Evolutionary conservation across 768 basidiomycete species (phyloP).

Genomic region (Daedaleopsis nitida): DNA sequence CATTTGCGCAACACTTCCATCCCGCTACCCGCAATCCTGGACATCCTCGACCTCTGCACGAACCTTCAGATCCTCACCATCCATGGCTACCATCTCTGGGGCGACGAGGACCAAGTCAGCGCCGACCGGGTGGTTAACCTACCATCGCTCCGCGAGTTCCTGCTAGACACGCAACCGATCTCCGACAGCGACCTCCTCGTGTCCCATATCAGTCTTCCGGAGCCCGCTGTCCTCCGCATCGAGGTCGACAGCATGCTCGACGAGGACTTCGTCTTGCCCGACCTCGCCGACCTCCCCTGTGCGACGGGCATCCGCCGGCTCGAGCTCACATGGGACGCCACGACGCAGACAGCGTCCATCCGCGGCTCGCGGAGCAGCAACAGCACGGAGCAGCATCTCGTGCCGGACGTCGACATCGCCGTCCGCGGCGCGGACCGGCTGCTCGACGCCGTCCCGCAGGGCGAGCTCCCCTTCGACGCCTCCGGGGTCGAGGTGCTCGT

Average conservation of each 20-base stretch:
- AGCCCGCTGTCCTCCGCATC: neutral
- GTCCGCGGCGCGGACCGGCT: no score
- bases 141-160: neutral
- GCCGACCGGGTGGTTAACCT: neutral
- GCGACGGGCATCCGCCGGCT: no score
- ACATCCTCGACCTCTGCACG: neutral
- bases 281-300: no score
- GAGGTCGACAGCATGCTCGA: neutral
- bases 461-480: no score
- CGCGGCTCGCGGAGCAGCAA: no score
- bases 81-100: neutral
- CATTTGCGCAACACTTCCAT: neutral
- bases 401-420: no score
- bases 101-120: neutral
- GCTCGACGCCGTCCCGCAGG: no score
- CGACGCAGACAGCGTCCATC: no score
- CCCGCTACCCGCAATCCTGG: neutral
- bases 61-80: neutral
- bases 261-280: neutral
- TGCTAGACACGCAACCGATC: neutral
- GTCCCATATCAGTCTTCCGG: neutral
- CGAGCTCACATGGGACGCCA: no score
- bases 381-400: no score
- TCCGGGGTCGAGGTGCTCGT: no score
- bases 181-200: neutral